A percentile compares a stretch with the other conserved stretches of the same genome.
phyloP scores from a whole-genome alignment of 345 rosid genomes.

The Hevea brasiliensis region DNA sequence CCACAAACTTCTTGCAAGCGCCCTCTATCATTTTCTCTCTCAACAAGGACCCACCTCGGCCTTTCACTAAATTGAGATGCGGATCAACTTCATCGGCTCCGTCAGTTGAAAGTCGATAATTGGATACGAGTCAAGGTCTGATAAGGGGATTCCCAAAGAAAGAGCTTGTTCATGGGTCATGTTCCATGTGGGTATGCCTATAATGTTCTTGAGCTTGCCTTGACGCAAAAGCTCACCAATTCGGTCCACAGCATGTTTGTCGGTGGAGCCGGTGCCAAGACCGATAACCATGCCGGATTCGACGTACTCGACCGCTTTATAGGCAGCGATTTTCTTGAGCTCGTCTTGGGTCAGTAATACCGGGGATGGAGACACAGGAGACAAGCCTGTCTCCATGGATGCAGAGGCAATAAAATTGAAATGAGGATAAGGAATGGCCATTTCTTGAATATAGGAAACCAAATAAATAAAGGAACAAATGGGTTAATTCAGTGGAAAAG shows the following conservation, averaged over 20 bases:
- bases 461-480: too few relatives aligned
- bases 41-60: constrained; percentile 83
- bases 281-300: constrained; percentile 92
- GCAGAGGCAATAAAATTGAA: constrained; percentile 4
- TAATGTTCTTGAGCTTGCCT: constrained; percentile 64
- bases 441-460: neutral
- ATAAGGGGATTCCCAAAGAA: constrained; percentile 83
- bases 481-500: too few relatives aligned
- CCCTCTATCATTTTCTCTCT: too few relatives aligned
- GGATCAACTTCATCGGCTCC: constrained; percentile 97
- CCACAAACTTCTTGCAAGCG: too few relatives aligned
- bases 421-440: constrained; percentile 13
- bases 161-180: constrained; percentile 70
- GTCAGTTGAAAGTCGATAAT: constrained; percentile 75
- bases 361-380: constrained; percentile 22
- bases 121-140: too few relatives aligned
- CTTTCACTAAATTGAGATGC: constrained; percentile 72
- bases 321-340: constrained; percentile 73
- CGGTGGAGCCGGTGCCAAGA: constrained; percentile 94
- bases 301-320: constrained; percentile 85
- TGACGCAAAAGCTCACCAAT: constrained; percentile 73
- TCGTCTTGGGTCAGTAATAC: constrained; percentile 60
- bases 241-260: constrained; percentile 84
- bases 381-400: neutral
- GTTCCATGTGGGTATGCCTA: constrained; percentile 84